Conservation (phyloP, 2,329 filamentous ascomycete genomes). For the Fusarium nanum region DNA sequence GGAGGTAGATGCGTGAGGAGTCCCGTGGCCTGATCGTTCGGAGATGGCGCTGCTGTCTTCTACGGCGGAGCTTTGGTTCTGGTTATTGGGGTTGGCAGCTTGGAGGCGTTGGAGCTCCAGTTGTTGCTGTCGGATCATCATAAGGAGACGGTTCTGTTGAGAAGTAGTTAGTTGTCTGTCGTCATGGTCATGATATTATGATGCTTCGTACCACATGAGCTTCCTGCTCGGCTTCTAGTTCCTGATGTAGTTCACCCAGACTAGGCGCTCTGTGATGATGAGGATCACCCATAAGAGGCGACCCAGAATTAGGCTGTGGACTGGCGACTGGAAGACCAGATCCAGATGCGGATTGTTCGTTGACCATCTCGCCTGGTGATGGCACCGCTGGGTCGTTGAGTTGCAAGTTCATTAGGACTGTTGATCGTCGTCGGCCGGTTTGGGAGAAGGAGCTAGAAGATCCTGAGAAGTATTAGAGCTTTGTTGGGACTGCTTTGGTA, state of each 20-base stretch:
- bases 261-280: slow-evolving; percentile 76
- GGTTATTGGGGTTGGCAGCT: slow-evolving; percentile 53
- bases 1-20: slow-evolving; percentile 51
- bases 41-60: slow-evolving; percentile 60
- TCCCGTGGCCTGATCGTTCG: slow-evolving; percentile 57
- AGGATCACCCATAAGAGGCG: slow-evolving; percentile 63
- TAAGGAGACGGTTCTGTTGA: slow-evolving; percentile 75
- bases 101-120: slow-evolving; percentile 74
- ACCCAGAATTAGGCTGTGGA: slow-evolving; percentile 60
- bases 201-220: slow-evolving; percentile 72
- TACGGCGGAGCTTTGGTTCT: slow-evolving; percentile 54
- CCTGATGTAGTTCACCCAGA: slow-evolving; percentile 81
- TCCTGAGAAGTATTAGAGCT: slow-evolving; percentile 49
- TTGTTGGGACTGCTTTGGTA: neutral
- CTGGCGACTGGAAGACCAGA: slow-evolving; percentile 50
- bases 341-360: slow-evolving; percentile 49
- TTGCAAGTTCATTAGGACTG: slow-evolving; percentile 78
- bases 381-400: slow-evolving; percentile 77
- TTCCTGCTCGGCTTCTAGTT: slow-evolving; percentile 83
- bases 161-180: slow-evolving; percentile 16
- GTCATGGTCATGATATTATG: neutral
- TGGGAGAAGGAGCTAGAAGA: slow-evolving; percentile 67
- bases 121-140: slow-evolving; percentile 82
- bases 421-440: slow-evolving; percentile 71
- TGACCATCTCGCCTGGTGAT: slow-evolving; percentile 75